Percentiles rank a stretch among this genome's conserved stretches.
These are phyloP conservation scores for Croton laevigatus DNA, from an alignment of 441 rosid species.

Conservation along the genomic window DNA sequence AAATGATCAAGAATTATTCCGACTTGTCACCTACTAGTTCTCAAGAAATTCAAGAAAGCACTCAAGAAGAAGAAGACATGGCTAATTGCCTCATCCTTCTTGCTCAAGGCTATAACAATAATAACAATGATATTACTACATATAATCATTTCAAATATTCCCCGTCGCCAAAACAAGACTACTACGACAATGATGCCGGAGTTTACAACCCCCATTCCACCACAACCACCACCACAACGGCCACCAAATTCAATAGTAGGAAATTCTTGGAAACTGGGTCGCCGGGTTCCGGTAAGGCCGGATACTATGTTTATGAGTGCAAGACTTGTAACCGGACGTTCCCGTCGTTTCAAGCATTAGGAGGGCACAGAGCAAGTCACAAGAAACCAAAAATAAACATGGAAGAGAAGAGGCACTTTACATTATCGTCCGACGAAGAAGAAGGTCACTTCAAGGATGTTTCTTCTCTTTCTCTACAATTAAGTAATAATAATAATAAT, in stretches of 20 bases:
- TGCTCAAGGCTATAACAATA: slow-evolving; percentile 54
- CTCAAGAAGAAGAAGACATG: slow-evolving; percentile 84
- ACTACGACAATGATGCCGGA: not conserved
- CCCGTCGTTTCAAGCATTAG: slow-evolving; percentile 92
- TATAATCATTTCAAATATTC: slow-evolving; percentile 11
- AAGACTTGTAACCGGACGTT: slow-evolving; percentile 82
- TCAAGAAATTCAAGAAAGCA: slow-evolving; percentile 32
- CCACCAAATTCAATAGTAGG: slow-evolving; percentile 50
- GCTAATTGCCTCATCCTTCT: slow-evolving; percentile 90
- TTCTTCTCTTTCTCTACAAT: slow-evolving; percentile 48
- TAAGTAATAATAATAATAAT: slow-evolving; percentile 27
- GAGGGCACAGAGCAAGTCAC: slow-evolving; percentile 95
- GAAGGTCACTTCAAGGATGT: slow-evolving; percentile 39
- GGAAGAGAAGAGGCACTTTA: slow-evolving; percentile 28
- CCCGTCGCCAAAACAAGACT: slow-evolving; percentile 11
- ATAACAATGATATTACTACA: not conserved
- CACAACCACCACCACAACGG: not conserved
- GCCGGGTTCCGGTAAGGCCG: slow-evolving; percentile 44
- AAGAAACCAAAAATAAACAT: slow-evolving; percentile 51
- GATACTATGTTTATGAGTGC: slow-evolving; percentile 84
- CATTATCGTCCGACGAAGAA: slow-evolving; percentile 45
- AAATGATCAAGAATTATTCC: not conserved
- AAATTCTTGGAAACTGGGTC: slow-evolving; percentile 58
- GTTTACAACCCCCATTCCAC: not conserved
- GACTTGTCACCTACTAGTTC: slow-evolving; percentile 39